Percentiles rank a stretch among this genome's conserved stretches.
Conservation (phyloP, 2,329 filamentous ascomycete genomes). For the Nothomitra cinnamomea region DNA sequence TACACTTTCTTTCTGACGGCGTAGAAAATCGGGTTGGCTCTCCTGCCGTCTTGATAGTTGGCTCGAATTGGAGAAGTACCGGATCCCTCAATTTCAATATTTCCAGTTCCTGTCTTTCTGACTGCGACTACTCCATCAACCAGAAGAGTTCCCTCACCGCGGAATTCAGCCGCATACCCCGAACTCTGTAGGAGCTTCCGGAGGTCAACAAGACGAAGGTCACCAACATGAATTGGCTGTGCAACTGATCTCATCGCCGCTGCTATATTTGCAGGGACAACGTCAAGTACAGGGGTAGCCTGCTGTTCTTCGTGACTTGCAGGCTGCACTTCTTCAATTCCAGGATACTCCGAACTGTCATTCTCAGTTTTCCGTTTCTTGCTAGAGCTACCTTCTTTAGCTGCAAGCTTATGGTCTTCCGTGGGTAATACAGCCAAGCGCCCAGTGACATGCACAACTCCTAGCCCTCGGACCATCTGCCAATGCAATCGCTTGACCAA, state of each 20-base stretch:
- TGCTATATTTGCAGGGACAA: constrained; percentile 42
- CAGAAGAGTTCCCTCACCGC: constrained; percentile 79
- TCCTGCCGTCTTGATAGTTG: constrained; percentile 26
- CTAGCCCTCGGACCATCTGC: constrained; percentile 82
- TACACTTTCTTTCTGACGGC: constrained; percentile 86
- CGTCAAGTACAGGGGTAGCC: constrained; percentile 27
- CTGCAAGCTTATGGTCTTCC: constrained; percentile 22
- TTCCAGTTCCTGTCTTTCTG: constrained; percentile 70
- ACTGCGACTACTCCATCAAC: constrained; percentile 82
- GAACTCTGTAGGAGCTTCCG: constrained; percentile 65
- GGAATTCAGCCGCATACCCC: constrained; percentile 79
- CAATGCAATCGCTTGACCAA: constrained; percentile 79
- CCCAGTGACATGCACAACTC: constrained; percentile 85
- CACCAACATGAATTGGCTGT: constrained; percentile 85
- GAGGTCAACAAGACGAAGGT: constrained; percentile 75
- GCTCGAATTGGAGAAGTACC: constrained; percentile 32
- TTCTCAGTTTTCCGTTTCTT: constrained; percentile 36
- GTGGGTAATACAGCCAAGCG: constrained; percentile 37
- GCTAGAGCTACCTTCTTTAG: constrained; percentile 26
- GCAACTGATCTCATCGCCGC: constrained; percentile 60
- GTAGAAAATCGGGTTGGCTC: constrained; percentile 55
- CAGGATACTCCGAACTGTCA: constrained; percentile 26
- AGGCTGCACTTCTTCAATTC: constrained; percentile 9
- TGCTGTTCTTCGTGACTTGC: neutral
- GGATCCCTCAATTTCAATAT: constrained; percentile 72